Percentiles rank a stretch among this genome's conserved stretches.
phyloP scores from a whole-genome alignment of 306 rosid species.

The Rosa multiflora region DNA sequence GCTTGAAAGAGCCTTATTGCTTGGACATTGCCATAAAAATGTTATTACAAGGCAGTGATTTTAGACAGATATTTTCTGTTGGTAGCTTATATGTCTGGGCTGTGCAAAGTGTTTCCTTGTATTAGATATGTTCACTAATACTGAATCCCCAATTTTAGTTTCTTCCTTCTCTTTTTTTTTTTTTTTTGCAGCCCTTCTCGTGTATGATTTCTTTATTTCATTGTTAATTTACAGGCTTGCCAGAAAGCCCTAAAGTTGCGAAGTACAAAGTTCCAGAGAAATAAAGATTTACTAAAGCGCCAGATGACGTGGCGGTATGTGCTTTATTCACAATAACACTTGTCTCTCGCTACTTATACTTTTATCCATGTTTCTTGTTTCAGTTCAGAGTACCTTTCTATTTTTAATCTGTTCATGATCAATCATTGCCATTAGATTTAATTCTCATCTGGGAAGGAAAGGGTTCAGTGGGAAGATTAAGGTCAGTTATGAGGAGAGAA shows the following conservation, averaged over 20 bases:
- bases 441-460: conserved; percentile 74
- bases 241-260: conserved; percentile 55
- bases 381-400: conserved; percentile 1
- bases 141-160: not conserved
- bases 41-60: not conserved
- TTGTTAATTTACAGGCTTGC: conserved; percentile 54
- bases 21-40: not conserved
- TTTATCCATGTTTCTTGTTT: not conserved
- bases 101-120: not conserved
- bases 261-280: conserved; percentile 53
- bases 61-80: not conserved
- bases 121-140: not conserved
- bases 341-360: conserved; percentile 1
- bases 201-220: not conserved
- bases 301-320: conserved; percentile 87
- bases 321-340: not conserved
- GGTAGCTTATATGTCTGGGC: not conserved
- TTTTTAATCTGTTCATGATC: conserved; percentile 5
- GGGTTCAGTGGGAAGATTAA: conserved; percentile 80
- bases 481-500: conserved; percentile 65
- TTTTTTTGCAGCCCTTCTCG: not conserved
- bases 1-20: conserved; percentile 4
- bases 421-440: conserved; percentile 50
- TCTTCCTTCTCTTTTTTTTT: not conserved
- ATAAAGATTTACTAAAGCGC: conserved; percentile 57